Evolutionary conservation across 2,329 filamentous ascomycete species (phyloP).

Genomic region (Parascedosporium putredinis): DNA sequence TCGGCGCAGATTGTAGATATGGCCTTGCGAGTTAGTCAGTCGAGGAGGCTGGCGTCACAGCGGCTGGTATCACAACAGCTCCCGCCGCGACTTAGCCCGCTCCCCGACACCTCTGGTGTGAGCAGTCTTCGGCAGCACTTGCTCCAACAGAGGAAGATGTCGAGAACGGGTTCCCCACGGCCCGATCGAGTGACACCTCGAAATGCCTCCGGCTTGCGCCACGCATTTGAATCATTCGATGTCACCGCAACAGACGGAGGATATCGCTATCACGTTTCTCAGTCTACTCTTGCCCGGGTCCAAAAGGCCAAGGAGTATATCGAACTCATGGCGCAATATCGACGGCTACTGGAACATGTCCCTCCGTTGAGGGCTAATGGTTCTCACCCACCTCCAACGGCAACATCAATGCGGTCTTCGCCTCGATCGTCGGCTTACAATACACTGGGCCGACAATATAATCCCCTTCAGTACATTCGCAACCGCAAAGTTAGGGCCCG

Average conservation of each 20-base stretch:
- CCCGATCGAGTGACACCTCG: slow-evolving; percentile 29
- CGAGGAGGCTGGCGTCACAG: slow-evolving; percentile 53
- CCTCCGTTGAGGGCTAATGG: slow-evolving; percentile 48
- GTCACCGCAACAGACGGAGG: slow-evolving; percentile 30
- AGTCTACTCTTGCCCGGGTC: slow-evolving; percentile 69
- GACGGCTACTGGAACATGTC: slow-evolving; percentile 66
- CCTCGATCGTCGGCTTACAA: slow-evolving; percentile 22
- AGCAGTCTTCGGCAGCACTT: slow-evolving; percentile 57
- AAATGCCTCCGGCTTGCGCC: neutral
- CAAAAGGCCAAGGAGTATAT: slow-evolving; percentile 79
- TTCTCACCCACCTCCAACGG: slow-evolving; percentile 31
- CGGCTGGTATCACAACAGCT: slow-evolving; percentile 42
- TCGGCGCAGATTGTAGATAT: slow-evolving; percentile 87
- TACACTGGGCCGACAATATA: slow-evolving; percentile 62
- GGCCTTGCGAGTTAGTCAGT: slow-evolving; percentile 80
- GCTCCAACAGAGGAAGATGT: slow-evolving; percentile 58
- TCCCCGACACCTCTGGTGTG: slow-evolving; percentile 41
- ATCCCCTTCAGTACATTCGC: slow-evolving; percentile 84
- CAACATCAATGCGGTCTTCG: slow-evolving; percentile 9
- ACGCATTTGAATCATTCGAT: slow-evolving; percentile 35
- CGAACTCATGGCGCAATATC: slow-evolving; percentile 76
- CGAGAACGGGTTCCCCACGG: slow-evolving; percentile 50
- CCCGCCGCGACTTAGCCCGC: slow-evolving; percentile 39
- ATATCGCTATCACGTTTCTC: slow-evolving; percentile 60
- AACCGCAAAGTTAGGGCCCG: slow-evolving; percentile 79